Percentiles rank a stretch among this genome's conserved stretches.
phyloP scores from a whole-genome alignment of 768 basidiomycete genomes.

The Scleroderma bovista region DNA sequence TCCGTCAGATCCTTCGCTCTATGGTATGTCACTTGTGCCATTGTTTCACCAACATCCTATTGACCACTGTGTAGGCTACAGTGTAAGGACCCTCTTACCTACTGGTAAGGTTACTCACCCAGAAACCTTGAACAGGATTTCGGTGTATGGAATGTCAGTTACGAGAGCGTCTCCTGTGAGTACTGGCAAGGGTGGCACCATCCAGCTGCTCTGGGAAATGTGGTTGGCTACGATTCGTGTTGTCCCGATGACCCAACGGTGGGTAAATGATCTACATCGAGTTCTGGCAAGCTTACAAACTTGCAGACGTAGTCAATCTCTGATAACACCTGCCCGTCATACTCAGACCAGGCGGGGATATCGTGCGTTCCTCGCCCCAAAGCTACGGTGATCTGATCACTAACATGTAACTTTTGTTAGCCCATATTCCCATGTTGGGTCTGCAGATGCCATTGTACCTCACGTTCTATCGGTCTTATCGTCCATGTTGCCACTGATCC shows the following conservation, averaged over 20 bases:
- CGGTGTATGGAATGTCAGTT: constrained; percentile 81
- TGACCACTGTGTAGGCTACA: constrained; percentile 32
- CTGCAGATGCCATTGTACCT: constrained; percentile 11
- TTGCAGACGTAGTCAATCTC: constrained; percentile 40
- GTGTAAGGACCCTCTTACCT: constrained; percentile 23
- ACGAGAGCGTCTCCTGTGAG: constrained; percentile 57
- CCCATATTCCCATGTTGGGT: constrained; percentile 26
- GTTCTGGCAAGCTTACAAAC: too few species aligned
- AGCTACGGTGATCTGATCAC: not conserved
- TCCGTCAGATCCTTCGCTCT: constrained; percentile 60
- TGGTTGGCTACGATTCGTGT: constrained; percentile 57
- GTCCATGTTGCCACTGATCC: constrained; percentile 8
- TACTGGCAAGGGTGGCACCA: constrained; percentile 62
- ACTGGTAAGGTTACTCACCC: not conserved
- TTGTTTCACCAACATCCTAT: constrained; percentile 22
- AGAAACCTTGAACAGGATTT: constrained; percentile 51
- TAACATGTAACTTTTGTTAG: constrained; percentile 16
- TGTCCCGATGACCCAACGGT: constrained; percentile 70
- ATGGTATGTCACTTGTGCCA: constrained; percentile 39
- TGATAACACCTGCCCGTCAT: constrained; percentile 61
- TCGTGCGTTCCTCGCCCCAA: constrained; percentile 41
- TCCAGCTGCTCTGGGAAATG: constrained; percentile 62
- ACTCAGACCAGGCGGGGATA: constrained; percentile 59
- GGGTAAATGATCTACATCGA: too few species aligned
- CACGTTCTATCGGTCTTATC: constrained; percentile 4